These are phyloP conservation scores for Orbilia quercus DNA, from an alignment of 2,329 filamentous ascomycete genomes.

Conservation along the genomic window DNA sequence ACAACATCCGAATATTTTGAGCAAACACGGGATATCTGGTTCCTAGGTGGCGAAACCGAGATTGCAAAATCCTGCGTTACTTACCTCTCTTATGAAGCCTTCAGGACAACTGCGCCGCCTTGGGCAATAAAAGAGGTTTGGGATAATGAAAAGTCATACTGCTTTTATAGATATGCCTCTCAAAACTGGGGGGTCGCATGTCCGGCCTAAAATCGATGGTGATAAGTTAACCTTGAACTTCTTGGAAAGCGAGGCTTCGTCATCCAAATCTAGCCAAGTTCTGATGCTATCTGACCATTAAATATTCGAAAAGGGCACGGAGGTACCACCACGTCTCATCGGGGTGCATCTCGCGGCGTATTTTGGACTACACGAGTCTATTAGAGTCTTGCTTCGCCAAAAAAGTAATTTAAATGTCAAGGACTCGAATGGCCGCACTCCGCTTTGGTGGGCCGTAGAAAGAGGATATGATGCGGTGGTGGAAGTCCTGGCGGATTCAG, in stretches of 20 bases:
- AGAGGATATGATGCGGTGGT: slow-evolving; percentile 3
- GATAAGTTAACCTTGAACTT: slow-evolving; percentile 22
- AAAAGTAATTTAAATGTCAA: slow-evolving; percentile 10
- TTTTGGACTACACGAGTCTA: slow-evolving; percentile 7
- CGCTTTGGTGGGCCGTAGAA: slow-evolving; percentile 1
- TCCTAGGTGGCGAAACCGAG: slow-evolving; percentile 60
- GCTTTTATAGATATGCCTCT: slow-evolving; percentile 58
- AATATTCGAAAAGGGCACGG: too few species aligned
- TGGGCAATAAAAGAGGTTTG: slow-evolving; percentile 41
- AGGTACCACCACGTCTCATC: too few species aligned
- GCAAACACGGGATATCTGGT: slow-evolving; percentile 59
- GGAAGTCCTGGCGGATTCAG: neutral
- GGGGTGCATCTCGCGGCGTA: slow-evolving; percentile 6
- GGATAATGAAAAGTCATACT: slow-evolving; percentile 25
- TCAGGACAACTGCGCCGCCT: slow-evolving; percentile 57
- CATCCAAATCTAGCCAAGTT: neutral
- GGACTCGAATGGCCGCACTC: slow-evolving; percentile 6
- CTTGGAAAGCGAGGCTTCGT: neutral
- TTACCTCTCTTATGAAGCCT: slow-evolving; percentile 62
- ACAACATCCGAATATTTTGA: slow-evolving; percentile 66
- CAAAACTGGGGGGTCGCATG: slow-evolving; percentile 56
- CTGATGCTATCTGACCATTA: too few species aligned
- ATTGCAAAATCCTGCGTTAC: slow-evolving; percentile 62
- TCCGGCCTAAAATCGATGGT: slow-evolving; percentile 59
- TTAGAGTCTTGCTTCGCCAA: neutral